These are phyloP conservation scores for Allantophomopsis cytisporea DNA, from an alignment of 2,329 filamentous ascomycete genomes.

Conservation along the genomic window DNA sequence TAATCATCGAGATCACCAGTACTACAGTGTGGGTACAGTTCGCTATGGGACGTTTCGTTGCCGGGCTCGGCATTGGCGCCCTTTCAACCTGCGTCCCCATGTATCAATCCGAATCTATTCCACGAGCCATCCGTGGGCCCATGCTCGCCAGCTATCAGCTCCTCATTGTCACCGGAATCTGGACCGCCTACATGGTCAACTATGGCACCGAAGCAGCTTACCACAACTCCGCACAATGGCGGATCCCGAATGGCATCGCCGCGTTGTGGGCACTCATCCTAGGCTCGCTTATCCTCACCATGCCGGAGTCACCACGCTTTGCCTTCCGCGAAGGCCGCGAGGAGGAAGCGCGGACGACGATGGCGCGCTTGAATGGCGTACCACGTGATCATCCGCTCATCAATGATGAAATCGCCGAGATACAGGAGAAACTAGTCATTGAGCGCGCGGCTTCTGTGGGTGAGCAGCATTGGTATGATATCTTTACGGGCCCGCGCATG, in stretches of 20 bases:
- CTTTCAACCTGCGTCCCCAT: slow-evolving; percentile 52
- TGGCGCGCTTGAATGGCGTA: slow-evolving; percentile 26
- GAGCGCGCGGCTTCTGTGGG: slow-evolving; percentile 17
- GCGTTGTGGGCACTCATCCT: slow-evolving; percentile 41
- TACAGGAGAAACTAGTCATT: slow-evolving; percentile 34
- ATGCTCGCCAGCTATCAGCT: slow-evolving; percentile 54
- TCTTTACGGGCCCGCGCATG: slow-evolving; percentile 57
- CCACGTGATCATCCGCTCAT: slow-evolving; percentile 26
- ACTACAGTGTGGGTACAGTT: slow-evolving; percentile 45
- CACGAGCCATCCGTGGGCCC: slow-evolving; percentile 48
- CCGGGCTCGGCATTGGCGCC: slow-evolving; percentile 50
- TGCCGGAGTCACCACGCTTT: slow-evolving; percentile 40
- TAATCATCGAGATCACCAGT: slow-evolving; percentile 51
- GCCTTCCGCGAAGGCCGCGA: slow-evolving; percentile 31
- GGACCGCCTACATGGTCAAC: slow-evolving; percentile 42
- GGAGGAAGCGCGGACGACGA: slow-evolving; percentile 32
- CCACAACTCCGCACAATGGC: slow-evolving; percentile 38
- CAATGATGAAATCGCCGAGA: slow-evolving; percentile 34
- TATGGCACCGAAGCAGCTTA: slow-evolving; percentile 38
- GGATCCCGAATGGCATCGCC: slow-evolving; percentile 44
- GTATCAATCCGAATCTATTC: slow-evolving; percentile 55
- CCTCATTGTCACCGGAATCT: slow-evolving; percentile 57
- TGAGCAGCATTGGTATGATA: slow-evolving; percentile 31
- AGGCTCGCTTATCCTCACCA: slow-evolving; percentile 32
- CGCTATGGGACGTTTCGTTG: slow-evolving; percentile 50